Evolutionary conservation across 148 eudicot genomes (phyloP), one percentile per base, ranked within the genome.

Genomic region (Amaranthus cruentus): DNA sequence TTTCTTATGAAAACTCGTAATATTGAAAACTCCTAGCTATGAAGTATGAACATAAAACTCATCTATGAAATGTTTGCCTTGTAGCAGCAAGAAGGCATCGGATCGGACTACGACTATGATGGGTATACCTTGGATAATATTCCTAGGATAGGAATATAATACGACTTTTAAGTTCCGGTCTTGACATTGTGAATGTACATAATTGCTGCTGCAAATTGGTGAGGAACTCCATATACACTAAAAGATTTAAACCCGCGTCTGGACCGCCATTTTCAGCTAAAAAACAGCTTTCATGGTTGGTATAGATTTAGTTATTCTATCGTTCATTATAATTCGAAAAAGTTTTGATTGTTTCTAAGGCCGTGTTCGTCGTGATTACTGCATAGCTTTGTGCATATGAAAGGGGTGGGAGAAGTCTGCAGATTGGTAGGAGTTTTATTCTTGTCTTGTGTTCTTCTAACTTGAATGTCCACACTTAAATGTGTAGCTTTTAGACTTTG

Each of bases 31-130:
- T 52, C 28, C 13, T 66, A 28, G 15, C 66, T 80, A 12, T 62
- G 54, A 6, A 28, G 38, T 28, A 28, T 28, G 54, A 6, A n/a
- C 53, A 57, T 72, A 61, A 66, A 61, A 67, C 77, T 81, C 66
- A 74, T 28, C 38, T 67, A 55, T 67, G 60, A 50, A 75, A n/a
- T 78, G 76, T 70, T 78, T 79, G 66, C 66, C 73, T 75, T 82
- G 13, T 69, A 76, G 79, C 93, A 88, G 88, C 92, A 87, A 83
- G 93, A 80, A 73, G 91, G 81, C 71, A 56, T 84, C 28, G 89
- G 81, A 28, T 28, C 78, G 6, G 98, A 90, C 43, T 93, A 82
- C 72, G 83, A 86, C 51, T 84, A 86, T 65, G 93, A 88, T 68
- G 93, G 93, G 53, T 86, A 78, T 76, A 53, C 80, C 63, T 51